Base-by-base conservation (phyloP, 305 asterid species). In the Solanum aculeatissimum region DNA sequence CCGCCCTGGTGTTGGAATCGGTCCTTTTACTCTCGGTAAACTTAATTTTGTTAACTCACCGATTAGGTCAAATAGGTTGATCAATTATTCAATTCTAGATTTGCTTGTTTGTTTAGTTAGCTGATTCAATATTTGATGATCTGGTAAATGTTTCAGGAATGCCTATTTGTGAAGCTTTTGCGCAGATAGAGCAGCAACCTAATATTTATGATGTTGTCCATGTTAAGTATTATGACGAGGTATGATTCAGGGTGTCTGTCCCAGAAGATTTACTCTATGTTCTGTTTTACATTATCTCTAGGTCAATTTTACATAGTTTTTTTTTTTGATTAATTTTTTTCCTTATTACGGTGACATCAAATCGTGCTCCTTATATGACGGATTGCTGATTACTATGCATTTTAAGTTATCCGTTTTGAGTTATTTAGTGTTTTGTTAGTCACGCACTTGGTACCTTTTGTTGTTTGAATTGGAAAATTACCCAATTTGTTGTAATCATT, bases 201-300 rank as follows among this genome's bases (percentile, higher is more conserved):
- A 94, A 89, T 72, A 88, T 92, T 27, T 95, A 94, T 58, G 97
- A 95, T 78, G 97, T 90, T 89, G 97, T 94, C 85, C 98, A 94
- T 85, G 97, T 95, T 83, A 95, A 93, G 92, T 94, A 94, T 87
- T 94, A 88, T n/a, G 98, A 95, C 15, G 98, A 95, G 98, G 98
- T 95, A 84, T 68, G 94, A 69, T 85, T 88, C 54, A 8, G 65
- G 51, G 23, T 10, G 5, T 27, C 21, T 27, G 27, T 79, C 16
- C 62, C 29, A 35, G 63, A 18, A 32, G 74, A 66, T 68, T 38
- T 35, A n/a, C 19, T 38, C 15, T 18, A 68, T 35, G 15, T 68
- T 68, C 75, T 38, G 35, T 18, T 9, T 35, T 68, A 29, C 19
- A 18, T 32, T 13, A 77, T 27, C 3, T 18, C 9, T 29, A 51